Base-by-base conservation (phyloP, 768 basidiomycete genomes). In the Kwoniella pini region DNA sequence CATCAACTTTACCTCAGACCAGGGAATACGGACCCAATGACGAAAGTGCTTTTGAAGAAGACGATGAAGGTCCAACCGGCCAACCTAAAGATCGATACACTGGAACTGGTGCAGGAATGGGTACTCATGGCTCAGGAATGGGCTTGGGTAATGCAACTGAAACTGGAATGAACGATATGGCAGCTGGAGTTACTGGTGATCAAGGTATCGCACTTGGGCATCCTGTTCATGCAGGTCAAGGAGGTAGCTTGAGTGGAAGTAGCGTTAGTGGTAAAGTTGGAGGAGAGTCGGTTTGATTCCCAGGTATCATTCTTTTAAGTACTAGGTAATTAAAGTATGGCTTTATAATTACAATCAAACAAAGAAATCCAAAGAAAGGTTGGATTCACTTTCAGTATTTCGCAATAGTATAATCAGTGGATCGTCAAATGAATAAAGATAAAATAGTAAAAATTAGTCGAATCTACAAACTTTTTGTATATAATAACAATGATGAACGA, bases 251-350 rank as follows among this genome's bases (percentile, higher is more conserved):
- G 42, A 44, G 27, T 17, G 55, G 54, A 22, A 56, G 60, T 33
- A 62, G 60, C 36, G 54, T 55, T 9, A 61, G 60, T 33, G 60
- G 60, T 12, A 62, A 62, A 45, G 60, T 62, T 19, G 60, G 52
- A 11, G 60, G 60, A 9, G 60, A 55, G n/a, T n/a, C n/a, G n/a
- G n/a, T n/a, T n/a, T n/a, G n/a, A n/a, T n/a, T n/a, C n/a, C n/a
- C n/a, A n/a, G n/a, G n/a, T n/a, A n/a, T n/a, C n/a, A n/a, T n/a
- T 31, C 13, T 44, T n/a, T 22, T 24, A 36, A 22, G n/a, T 40
- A 39, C 40, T 40, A 44, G 44, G 44, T 31, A 13, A 44, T 45
- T 31, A 45, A 44, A n/a, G 38, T 22, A 40, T 56, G 43, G 13
- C 12, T 21, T 44, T 26, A 52, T 39, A 10, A 39, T 46, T 22